These are phyloP conservation scores for Mortierella sp. DNA, from an alignment of 371 early-diverging fungal species.

Conservation along the genomic window DNA sequence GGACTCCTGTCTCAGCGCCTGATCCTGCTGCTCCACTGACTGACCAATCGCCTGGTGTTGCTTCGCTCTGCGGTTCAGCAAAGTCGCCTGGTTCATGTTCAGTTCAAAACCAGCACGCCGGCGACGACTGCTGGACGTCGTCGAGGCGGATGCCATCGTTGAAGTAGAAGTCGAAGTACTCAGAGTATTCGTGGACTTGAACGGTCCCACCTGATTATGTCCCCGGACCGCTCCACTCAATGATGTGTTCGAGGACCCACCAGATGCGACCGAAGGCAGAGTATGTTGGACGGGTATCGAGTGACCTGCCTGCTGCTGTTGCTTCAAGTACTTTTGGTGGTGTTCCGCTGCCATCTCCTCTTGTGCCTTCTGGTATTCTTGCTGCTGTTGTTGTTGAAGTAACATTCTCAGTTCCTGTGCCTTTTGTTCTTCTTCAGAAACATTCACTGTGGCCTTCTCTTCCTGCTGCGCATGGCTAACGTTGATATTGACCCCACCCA, in stretches of 20 bases:
- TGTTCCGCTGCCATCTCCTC: conserved; percentile 39
- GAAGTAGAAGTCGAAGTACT: conserved; percentile 37
- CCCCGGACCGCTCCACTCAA: conserved; percentile 5
- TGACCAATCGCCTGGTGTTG: conserved; percentile 19
- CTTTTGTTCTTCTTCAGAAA: conserved; percentile 16
- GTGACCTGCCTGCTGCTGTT: conserved; percentile 30
- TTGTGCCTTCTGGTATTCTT: conserved; percentile 53
- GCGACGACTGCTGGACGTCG: conserved; percentile 51
- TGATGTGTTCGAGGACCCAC: not conserved
- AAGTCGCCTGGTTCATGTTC: conserved; percentile 67
- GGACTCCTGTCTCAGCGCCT: conserved; percentile 9
- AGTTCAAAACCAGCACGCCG: conserved; percentile 60
- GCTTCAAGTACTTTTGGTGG: conserved; percentile 39
- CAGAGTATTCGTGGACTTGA: conserved; percentile 17
- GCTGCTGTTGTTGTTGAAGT: conserved; percentile 49
- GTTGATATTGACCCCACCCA: conserved; percentile 28
- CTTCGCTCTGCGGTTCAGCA: conserved; percentile 66
- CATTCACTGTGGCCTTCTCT: conserved; percentile 7
- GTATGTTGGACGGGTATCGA: conserved; percentile 33
- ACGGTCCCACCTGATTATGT: conserved; percentile 28
- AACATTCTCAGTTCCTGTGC: conserved; percentile 28
- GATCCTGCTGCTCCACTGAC: conserved; percentile 36
- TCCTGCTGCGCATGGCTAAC: conserved; percentile 16
- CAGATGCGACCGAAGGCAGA: not conserved
- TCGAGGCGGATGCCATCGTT: conserved; percentile 28